Conservation (phyloP, 2,329 filamentous ascomycete species). For the Colletotrichum phormii region DNA sequence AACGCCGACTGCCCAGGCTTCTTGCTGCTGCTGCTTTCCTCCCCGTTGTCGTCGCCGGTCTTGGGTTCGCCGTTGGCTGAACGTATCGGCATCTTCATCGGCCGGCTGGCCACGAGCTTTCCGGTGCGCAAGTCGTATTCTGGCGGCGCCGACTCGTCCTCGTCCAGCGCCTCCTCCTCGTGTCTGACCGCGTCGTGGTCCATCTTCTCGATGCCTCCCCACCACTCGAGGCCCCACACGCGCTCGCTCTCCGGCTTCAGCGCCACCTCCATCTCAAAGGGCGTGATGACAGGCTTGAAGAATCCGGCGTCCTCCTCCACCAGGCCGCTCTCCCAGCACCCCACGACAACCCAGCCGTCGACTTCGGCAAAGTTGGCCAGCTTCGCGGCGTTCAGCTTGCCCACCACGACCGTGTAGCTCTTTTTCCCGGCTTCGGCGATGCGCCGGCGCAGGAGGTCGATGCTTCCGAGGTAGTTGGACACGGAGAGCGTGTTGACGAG, state of each 20-base stretch:
- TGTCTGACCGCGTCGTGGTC: slow-evolving; percentile 51
- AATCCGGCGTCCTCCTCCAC: slow-evolving; percentile 87
- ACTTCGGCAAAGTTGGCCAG: slow-evolving; percentile 96
- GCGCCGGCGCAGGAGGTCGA: slow-evolving; percentile 77
- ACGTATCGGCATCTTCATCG: slow-evolving; percentile 67
- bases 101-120: slow-evolving; percentile 81
- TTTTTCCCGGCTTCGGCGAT: slow-evolving; percentile 91
- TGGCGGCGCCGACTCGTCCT: slow-evolving; percentile 81
- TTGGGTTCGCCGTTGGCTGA: slow-evolving; percentile 4
- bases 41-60: slow-evolving; percentile 36
- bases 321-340: slow-evolving; percentile 96
- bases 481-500: slow-evolving; percentile 96
- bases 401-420: slow-evolving; percentile 94
- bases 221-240: slow-evolving; percentile 90
- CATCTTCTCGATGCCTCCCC: slow-evolving; percentile 83
- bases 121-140: slow-evolving; percentile 95
- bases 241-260: slow-evolving; percentile 80
- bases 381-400: slow-evolving; percentile 95
- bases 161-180: slow-evolving; percentile 45
- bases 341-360: slow-evolving; percentile 96
- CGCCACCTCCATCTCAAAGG: slow-evolving; percentile 88
- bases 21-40: slow-evolving; percentile 40
- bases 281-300: slow-evolving; percentile 91
- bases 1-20: slow-evolving; percentile 57
- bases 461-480: slow-evolving; percentile 86